Percentiles rank a stretch among this genome's conserved stretches.
Evolutionary conservation across 176 grass and related monocot genomes (phyloP).

Genomic region (Oryza longistaminata): DNA sequence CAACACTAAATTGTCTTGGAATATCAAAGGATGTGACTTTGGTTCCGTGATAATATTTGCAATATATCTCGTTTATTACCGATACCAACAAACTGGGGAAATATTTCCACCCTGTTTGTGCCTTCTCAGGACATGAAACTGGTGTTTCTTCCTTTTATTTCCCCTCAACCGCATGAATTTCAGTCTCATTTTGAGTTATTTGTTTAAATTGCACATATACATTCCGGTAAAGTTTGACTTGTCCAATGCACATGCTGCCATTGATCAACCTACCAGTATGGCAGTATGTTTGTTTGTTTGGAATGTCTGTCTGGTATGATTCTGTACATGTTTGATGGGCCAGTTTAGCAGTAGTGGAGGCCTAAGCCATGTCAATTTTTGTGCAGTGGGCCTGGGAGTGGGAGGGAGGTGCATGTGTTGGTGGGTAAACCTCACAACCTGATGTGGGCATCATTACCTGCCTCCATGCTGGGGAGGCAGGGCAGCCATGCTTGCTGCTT

Average conservation of each 20-base stretch:
- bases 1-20: neutral
- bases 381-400: neutral
- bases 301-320: neutral
- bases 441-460: neutral
- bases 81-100: conserved; percentile 21
- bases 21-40: neutral
- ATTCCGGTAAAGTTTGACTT: neutral
- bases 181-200: neutral
- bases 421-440: neutral
- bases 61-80: conserved; percentile 37
- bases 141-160: neutral
- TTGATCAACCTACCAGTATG: neutral
- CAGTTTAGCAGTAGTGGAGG: neutral
- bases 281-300: neutral
- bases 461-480: neutral
- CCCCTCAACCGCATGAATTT: too few species aligned
- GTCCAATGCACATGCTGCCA: neutral
- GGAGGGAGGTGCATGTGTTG: neutral
- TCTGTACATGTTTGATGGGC: neutral
- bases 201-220: neutral
- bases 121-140: neutral
- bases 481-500: neutral
- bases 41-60: conserved; percentile 10
- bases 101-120: neutral
- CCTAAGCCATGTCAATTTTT: neutral